Evolutionary conservation across 2,329 filamentous ascomycete species (phyloP).

Genomic region (Botryosphaeria dothidea): DNA sequence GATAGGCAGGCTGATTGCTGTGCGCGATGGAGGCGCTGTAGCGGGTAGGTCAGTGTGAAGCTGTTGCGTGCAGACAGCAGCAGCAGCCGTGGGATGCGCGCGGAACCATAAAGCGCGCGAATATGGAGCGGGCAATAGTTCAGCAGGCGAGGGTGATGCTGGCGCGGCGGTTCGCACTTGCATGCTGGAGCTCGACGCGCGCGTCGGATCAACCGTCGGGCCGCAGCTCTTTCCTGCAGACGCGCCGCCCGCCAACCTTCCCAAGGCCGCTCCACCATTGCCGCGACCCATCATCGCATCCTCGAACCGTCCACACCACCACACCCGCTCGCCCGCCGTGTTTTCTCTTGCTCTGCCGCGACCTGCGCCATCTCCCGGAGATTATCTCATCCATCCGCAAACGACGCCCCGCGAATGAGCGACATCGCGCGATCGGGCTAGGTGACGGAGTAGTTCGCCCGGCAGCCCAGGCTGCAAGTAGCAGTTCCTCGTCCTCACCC

Average conservation of each 20-base stretch:
- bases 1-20: neutral
- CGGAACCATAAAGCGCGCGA: neutral
- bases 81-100: neutral
- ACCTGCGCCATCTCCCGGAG: neutral
- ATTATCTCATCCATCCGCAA: neutral
- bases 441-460: constrained; percentile 15
- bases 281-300: neutral
- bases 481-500: neutral
- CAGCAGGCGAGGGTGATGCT: neutral
- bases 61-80: constrained; percentile 3
- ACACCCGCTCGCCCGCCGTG: neutral
- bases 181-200: constrained; percentile 5
- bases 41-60: neutral
- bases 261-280: constrained; percentile 7
- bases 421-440: constrained; percentile 1
- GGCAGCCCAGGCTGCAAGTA: constrained; percentile 15
- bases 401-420: constrained; percentile 12
- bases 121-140: neutral
- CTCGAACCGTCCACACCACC: neutral
- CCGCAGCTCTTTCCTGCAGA: constrained; percentile 6
- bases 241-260: constrained; percentile 11
- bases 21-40: neutral
- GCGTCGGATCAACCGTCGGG: constrained; percentile 5
- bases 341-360: neutral
- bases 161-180: neutral